Evolutionary conservation across 768 basidiomycete species (phyloP).

Genomic region (Lactarius indigo): DNA sequence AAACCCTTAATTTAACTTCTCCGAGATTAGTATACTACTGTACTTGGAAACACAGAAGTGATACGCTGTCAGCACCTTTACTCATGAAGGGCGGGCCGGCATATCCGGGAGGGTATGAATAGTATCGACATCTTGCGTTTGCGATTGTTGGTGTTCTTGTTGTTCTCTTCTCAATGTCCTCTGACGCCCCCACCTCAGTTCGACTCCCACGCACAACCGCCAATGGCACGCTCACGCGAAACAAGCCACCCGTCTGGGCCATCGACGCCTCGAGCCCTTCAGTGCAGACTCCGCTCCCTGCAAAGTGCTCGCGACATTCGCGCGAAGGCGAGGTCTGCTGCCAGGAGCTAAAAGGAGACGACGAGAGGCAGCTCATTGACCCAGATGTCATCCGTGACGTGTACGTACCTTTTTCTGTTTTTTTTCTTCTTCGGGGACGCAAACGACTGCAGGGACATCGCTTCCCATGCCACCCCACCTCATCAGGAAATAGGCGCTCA

Average conservation of each 20-base stretch:
- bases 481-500: constrained; percentile 1
- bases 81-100: background rate
- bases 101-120: background rate
- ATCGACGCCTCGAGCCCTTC: constrained; percentile 44
- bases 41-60: no score
- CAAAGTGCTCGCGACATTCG: constrained; percentile 55
- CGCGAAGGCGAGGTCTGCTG: constrained; percentile 67
- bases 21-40: no score
- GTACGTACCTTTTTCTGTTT: constrained; percentile 42
- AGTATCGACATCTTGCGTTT: no score
- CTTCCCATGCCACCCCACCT: constrained; percentile 6
- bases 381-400: constrained; percentile 87
- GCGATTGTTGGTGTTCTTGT: background rate
- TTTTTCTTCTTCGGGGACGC: background rate
- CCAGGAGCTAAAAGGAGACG: constrained; percentile 77
- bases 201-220: constrained; percentile 4
- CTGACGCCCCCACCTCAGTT: constrained; percentile 1
- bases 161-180: constrained; percentile 8
- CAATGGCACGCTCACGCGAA: constrained; percentile 12
- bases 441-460: constrained; percentile 10
- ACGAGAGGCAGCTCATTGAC: constrained; percentile 77
- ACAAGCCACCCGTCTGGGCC: constrained; percentile 63
- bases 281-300: constrained; percentile 43
- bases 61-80: background rate
- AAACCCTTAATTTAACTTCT: background rate